Base-by-base conservation (phyloP, 768 basidiomycete species). In the Suillus americanus region DNA sequence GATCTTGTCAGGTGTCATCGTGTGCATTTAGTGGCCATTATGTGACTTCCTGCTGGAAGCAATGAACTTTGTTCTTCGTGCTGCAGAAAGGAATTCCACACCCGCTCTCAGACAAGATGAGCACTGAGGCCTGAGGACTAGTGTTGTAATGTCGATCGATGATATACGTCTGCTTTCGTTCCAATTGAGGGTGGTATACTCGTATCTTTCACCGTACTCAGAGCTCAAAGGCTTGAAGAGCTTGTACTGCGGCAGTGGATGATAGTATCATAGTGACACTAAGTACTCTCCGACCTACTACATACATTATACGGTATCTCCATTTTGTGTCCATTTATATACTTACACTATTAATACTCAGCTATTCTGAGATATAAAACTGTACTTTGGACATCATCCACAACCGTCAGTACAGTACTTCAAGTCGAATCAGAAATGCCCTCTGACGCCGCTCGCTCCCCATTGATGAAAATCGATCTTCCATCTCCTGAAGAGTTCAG, bases 401-500 rank as follows among this genome's bases (percentile, higher is more conserved):
- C 37, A 40, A 59, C 57, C 18, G 1, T 37, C 40, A 41, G 14
- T 37, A 56, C 37, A 37, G 10, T 59, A 59, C 25, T 28, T 20
- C 25, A 25, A 50, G 8, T 23, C 14, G 4, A 41, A 16, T 41
- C 40, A 41, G 40, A 61, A 59, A 50, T 57, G 55, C 56, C 37
- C 60, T 51, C 59, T 43, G 33, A 48, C 14, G 53, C 14, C 16
- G 46, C 60, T 5, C 33, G 65, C 18, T 55, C 66, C 20, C 66
- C 71, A 2, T 84, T 88, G 65, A 76, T 85, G 55, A 84, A 81
- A 67, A 79, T 86, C 60, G 74, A 82, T 67, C 81, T 92, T 33
- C 90, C 90, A 1, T 75, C 90, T n/a, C 85, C 87, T 0, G 91
- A 90, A 70, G 92, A 94, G 68, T 97, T 92, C 75, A 84, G 85